A percentile compares a stretch with the other conserved stretches of the same genome.
Evolutionary conservation across 108 stramenopile genomes (phyloP).

Genomic region (Mediolabrus comicus): DNA sequence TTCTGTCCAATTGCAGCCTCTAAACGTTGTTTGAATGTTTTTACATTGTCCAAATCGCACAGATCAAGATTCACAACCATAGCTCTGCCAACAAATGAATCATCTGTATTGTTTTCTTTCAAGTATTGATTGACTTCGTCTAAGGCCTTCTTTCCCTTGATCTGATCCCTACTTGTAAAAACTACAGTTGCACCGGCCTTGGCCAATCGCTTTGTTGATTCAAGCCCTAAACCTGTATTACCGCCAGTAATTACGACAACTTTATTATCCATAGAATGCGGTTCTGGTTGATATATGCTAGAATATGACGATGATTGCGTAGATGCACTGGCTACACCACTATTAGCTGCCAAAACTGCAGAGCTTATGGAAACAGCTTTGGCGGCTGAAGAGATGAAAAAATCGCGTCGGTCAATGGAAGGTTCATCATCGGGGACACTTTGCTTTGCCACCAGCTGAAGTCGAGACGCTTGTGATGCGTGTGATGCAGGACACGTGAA

Average conservation of each 20-base stretch:
- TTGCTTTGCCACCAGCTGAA: too few relatives aligned
- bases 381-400: constrained; percentile 23
- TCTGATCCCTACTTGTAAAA: constrained; percentile 46
- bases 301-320: constrained; percentile 10
- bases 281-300: constrained; percentile 36
- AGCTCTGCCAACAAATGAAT: constrained; percentile 28
- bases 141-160: constrained; percentile 53
- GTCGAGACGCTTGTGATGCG: background rate
- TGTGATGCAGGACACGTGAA: background rate
- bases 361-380: constrained; percentile 15
- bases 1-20: constrained; percentile 24
- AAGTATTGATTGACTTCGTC: constrained; percentile 41
- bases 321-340: background rate
- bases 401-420: constrained; percentile 29
- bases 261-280: constrained; percentile 49
- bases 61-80: constrained; percentile 36
- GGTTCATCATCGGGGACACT: background rate
- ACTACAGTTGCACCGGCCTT: constrained; percentile 72
- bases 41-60: constrained; percentile 46
- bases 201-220: constrained; percentile 66
- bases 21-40: constrained; percentile 35
- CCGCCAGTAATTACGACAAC: constrained; percentile 70
- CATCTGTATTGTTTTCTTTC: constrained; percentile 5
- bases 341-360: background rate
- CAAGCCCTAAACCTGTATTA: constrained; percentile 72